Evolutionary conservation across 1,139 yeast species (phyloP).

Genomic region (Yamadazyma pseudoaaseri): DNA sequence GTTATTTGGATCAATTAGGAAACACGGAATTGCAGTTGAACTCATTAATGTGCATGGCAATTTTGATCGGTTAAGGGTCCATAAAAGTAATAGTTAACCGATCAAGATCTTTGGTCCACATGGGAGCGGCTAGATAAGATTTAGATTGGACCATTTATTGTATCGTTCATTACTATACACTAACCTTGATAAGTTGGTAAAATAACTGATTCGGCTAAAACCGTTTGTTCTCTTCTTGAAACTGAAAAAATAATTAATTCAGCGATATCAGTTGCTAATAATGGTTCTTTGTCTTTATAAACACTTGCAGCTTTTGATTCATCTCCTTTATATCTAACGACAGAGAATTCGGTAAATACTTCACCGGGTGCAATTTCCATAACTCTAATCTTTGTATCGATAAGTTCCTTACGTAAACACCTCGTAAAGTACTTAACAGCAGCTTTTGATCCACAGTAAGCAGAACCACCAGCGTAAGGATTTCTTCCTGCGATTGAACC

Average conservation of each 20-base stretch:
- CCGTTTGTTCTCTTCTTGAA: slow-evolving; percentile 46
- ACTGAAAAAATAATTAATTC: slow-evolving; percentile 45
- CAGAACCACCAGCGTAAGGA: slow-evolving; percentile 48
- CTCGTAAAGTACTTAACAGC: slow-evolving; percentile 44
- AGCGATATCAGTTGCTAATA: slow-evolving; percentile 45
- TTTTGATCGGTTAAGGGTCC: too few relatives aligned
- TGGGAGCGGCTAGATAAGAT: too few relatives aligned
- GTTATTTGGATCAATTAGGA: neutral
- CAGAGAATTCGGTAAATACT: slow-evolving; percentile 47
- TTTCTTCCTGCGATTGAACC: slow-evolving; percentile 53
- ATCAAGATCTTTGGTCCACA: too few relatives aligned
- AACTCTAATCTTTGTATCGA: slow-evolving; percentile 41
- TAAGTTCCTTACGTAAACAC: slow-evolving; percentile 43
- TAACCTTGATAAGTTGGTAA: slow-evolving; percentile 43
- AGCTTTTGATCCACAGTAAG: slow-evolving; percentile 49
- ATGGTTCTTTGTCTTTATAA: slow-evolving; percentile 42
- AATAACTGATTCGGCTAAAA: slow-evolving; percentile 45
- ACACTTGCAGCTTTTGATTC: slow-evolving; percentile 35
- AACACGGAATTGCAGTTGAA: neutral
- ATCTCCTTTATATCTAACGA: slow-evolving; percentile 45
- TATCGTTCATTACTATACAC: too few relatives aligned
- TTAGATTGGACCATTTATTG: too few relatives aligned
- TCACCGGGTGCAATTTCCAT: slow-evolving; percentile 50
- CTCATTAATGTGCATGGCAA: too few relatives aligned
- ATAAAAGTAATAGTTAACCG: too few relatives aligned